Evolutionary conservation across 1,284 basidiomycete genomes (phyloP).

Genomic region (Cystobasidiaceae sp.): DNA sequence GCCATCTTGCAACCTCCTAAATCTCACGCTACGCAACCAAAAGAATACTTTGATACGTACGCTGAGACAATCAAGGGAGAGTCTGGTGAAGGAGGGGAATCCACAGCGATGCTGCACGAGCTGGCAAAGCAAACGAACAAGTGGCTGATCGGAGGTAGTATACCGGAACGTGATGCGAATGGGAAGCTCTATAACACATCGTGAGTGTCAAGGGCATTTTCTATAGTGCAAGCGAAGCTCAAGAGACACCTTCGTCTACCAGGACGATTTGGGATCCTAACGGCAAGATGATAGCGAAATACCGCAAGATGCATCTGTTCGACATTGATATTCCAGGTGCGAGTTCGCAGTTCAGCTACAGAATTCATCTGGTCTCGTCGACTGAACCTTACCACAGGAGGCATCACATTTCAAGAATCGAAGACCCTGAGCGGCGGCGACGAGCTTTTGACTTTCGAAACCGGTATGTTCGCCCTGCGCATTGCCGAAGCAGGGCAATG

Average conservation of each 20-base stretch:
- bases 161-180: constrained; percentile 71
- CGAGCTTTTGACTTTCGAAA: constrained; percentile 76
- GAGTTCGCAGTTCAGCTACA: too few relatives aligned
- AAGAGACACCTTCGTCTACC: not conserved
- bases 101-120: constrained; percentile 72
- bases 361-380: not conserved
- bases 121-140: constrained; percentile 73
- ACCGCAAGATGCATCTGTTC: constrained; percentile 94
- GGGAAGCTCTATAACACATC: constrained; percentile 84
- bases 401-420: constrained; percentile 97
- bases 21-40: not conserved
- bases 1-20: constrained; percentile 30
- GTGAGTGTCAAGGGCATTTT: not conserved
- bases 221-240: too few relatives aligned
- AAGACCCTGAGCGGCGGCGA: constrained; percentile 80
- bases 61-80: constrained; percentile 67
- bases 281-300: constrained; percentile 75
- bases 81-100: constrained; percentile 58
- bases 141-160: constrained; percentile 91
- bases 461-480: constrained; percentile 55
- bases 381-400: constrained; percentile 66
- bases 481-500: not conserved
- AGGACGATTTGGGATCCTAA: constrained; percentile 76
- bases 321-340: constrained; percentile 66
- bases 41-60: constrained; percentile 65